Conservation (phyloP, 345 rosid species). For the Reutealis trisperma region DNA sequence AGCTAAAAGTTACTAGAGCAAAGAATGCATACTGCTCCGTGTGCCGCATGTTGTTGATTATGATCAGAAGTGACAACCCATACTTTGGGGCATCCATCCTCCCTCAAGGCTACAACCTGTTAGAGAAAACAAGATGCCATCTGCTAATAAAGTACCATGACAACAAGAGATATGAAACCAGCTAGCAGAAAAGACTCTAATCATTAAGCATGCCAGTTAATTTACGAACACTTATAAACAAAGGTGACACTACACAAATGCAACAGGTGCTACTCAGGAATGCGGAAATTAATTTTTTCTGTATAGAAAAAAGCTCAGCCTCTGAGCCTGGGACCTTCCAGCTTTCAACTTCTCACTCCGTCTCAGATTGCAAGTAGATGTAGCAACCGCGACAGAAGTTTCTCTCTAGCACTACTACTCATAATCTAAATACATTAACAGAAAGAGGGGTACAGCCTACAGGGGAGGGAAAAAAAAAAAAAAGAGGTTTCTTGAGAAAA, state of each 20-base stretch:
- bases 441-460: not conserved
- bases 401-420: not conserved
- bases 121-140: constrained; percentile 16
- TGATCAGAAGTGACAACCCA: constrained; percentile 96
- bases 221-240: not conserved
- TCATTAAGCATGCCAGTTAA: constrained; percentile 6
- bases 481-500: not conserved
- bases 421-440: not conserved
- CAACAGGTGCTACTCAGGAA: not conserved
- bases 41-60: constrained; percentile 63
- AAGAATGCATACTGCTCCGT: constrained; percentile 76
- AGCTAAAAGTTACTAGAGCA: no score
- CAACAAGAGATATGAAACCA: constrained; percentile 8
- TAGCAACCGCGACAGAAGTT: not conserved
- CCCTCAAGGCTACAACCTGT: constrained; percentile 83
- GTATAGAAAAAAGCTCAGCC: not conserved
- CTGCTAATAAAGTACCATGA: constrained; percentile 15
- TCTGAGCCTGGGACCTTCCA: not conserved
- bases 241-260: not conserved
- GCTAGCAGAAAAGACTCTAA: not conserved
- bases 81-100: constrained; percentile 90
- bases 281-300: not conserved
- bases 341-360: not conserved
- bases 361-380: not conserved
- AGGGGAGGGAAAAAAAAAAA: no score